phyloP scores from a whole-genome alignment of 768 basidiomycete species.

The Mycena metata region DNA sequence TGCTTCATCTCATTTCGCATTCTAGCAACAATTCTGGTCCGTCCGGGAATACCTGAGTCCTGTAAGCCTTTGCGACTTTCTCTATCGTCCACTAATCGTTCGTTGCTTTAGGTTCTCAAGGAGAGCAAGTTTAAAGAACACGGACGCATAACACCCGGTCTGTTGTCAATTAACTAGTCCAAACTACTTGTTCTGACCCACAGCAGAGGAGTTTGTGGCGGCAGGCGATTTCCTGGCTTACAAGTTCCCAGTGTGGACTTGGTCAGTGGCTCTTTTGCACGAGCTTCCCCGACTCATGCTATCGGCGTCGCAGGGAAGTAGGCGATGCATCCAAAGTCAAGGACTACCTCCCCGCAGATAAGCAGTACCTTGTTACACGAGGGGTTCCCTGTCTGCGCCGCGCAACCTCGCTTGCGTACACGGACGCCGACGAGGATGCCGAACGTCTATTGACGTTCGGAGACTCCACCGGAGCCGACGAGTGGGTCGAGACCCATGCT shows the following conservation, averaged over 20 bases:
- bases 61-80: constrained; percentile 58
- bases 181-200: constrained; percentile 14
- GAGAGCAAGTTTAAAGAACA: constrained; percentile 99
- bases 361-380: constrained; percentile 95
- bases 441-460: constrained; percentile 92
- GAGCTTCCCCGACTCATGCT: constrained; percentile 24
- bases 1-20: constrained; percentile 30
- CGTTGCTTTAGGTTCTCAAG: constrained; percentile 81
- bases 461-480: constrained; percentile 78
- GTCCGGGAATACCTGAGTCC: constrained; percentile 95
- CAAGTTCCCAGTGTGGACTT: constrained; percentile 99
- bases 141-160: constrained; percentile 94
- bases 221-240: constrained; percentile 97
- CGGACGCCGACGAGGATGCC: constrained; percentile 96
- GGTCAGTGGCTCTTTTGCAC: constrained; percentile 64
- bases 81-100: constrained; percentile 44
- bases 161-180: constrained; percentile 40
- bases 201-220: constrained; percentile 94
- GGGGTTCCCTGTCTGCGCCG: constrained; percentile 98
- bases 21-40: constrained; percentile 91
- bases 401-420: constrained; percentile 92
- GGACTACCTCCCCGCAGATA: constrained; percentile 95
- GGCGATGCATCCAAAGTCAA: constrained; percentile 88
- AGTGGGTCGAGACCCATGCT: constrained; percentile 99
- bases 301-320: constrained; percentile 78